phyloP scores from a whole-genome alignment of 1,284 basidiomycete species.

The Sanguinoderma infundibulare region DNA sequence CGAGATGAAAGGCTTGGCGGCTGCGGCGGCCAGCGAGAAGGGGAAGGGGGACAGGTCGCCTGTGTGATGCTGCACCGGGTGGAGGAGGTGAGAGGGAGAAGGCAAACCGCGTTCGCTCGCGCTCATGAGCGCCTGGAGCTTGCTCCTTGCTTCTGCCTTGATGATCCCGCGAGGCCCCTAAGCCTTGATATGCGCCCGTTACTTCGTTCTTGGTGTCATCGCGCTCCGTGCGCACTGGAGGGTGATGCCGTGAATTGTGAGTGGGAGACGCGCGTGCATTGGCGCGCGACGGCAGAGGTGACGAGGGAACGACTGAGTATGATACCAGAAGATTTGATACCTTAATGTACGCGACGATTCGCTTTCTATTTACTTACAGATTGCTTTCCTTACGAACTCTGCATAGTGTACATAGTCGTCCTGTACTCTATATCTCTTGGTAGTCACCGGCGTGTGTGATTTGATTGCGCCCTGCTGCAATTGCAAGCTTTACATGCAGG shows the following conservation, averaged over 20 bases:
- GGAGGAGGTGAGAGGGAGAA: neutral
- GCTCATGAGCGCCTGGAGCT: neutral
- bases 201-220: neutral
- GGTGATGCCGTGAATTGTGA: neutral
- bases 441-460: too few species aligned
- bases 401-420: neutral
- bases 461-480: too few species aligned
- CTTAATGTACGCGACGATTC: neutral
- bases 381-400: neutral
- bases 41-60: neutral
- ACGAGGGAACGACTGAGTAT: neutral
- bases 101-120: neutral
- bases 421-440: neutral
- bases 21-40: neutral
- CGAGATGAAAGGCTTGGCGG: constrained; percentile 8
- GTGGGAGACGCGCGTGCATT: neutral
- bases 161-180: neutral
- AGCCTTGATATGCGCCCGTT: neutral
- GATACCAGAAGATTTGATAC: neutral
- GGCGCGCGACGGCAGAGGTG: neutral
- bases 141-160: neutral
- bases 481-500: too few species aligned
- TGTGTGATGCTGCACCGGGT: neutral
- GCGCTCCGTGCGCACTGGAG: neutral
- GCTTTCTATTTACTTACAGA: neutral